Evolutionary conservation across 2,329 filamentous ascomycete species (phyloP).

Genomic region (Ustilaginoidea virens): DNA sequence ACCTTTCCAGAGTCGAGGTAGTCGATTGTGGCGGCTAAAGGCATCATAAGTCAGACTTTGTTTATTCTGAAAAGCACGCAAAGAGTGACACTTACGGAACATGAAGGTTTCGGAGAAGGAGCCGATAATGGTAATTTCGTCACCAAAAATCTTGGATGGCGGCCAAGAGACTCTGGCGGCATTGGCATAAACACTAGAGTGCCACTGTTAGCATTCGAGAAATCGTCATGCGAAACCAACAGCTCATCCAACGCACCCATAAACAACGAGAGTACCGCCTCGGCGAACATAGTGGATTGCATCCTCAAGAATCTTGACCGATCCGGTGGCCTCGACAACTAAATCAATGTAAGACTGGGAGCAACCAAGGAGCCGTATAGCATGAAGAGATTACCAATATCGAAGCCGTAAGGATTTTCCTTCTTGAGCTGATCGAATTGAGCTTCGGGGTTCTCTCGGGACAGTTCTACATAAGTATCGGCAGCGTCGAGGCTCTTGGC

Average conservation of each 20-base stretch:
- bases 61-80: no score
- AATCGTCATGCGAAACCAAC: no score
- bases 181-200: constrained; percentile 48
- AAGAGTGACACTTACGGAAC: constrained; percentile 35
- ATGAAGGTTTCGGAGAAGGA: constrained; percentile 62
- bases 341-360: constrained; percentile 6
- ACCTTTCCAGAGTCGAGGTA: constrained; percentile 44
- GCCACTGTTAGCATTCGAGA: no score
- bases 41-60: not conserved
- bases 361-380: not conserved
- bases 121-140: constrained; percentile 57
- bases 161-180: constrained; percentile 49
- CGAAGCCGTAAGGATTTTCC: constrained; percentile 57
- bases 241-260: no score
- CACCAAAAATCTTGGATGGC: constrained; percentile 54
- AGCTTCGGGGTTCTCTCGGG: constrained; percentile 34
- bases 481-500: constrained; percentile 41
- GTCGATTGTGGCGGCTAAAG: constrained; percentile 27
- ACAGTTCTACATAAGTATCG: constrained; percentile 38
- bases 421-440: constrained; percentile 48
- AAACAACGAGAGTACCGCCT: constrained; percentile 57
- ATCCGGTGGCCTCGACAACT: constrained; percentile 56
- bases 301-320: constrained; percentile 51
- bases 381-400: constrained; percentile 31
- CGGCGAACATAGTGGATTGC: constrained; percentile 57